These are phyloP conservation scores for Entrophospora sp. DNA, from an alignment of 192 early-diverging fungal genomes.

Conservation along the genomic window DNA sequence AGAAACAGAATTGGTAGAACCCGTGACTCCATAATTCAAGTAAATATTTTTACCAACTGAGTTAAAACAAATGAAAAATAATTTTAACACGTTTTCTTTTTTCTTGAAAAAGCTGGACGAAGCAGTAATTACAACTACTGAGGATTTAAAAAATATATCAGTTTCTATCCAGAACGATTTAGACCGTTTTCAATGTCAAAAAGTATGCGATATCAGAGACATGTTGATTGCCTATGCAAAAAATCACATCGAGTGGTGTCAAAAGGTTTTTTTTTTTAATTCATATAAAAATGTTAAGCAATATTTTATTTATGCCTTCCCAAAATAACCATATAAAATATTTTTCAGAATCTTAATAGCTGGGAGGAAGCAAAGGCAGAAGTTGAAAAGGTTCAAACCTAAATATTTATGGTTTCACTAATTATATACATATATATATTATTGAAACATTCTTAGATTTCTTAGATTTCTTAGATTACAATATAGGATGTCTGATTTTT, in stretches of 20 bases:
- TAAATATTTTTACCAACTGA: slow-evolving; percentile 16
- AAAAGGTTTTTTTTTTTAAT: no score
- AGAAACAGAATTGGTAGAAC: slow-evolving; percentile 83
- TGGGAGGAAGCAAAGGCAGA: slow-evolving; percentile 46
- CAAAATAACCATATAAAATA: neutral
- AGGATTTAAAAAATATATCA: slow-evolving; percentile 71
- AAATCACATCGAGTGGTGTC: slow-evolving; percentile 61
- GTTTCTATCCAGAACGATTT: slow-evolving; percentile 78
- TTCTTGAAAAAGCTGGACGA: slow-evolving; percentile 76
- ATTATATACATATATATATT: no score
- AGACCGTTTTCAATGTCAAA: slow-evolving; percentile 91
- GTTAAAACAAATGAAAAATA: no score
- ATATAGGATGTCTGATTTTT: no score
- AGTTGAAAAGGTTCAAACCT: slow-evolving; percentile 35
- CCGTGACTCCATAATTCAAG: slow-evolving; percentile 64
- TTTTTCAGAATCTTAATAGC: slow-evolving; percentile 41
- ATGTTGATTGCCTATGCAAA: slow-evolving; percentile 69
- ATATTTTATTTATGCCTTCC: no score
- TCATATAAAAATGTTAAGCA: no score
- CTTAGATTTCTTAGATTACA: no score
- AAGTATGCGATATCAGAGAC: slow-evolving; percentile 76
- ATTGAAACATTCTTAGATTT: no score
- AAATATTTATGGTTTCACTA: no score
- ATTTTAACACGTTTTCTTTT: no score
- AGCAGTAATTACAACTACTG: slow-evolving; percentile 59